Evolutionary conservation across 306 rosid species (phyloP), one percentile per base, ranked within the genome.

Genomic region (Sesbania bispinosa): DNA sequence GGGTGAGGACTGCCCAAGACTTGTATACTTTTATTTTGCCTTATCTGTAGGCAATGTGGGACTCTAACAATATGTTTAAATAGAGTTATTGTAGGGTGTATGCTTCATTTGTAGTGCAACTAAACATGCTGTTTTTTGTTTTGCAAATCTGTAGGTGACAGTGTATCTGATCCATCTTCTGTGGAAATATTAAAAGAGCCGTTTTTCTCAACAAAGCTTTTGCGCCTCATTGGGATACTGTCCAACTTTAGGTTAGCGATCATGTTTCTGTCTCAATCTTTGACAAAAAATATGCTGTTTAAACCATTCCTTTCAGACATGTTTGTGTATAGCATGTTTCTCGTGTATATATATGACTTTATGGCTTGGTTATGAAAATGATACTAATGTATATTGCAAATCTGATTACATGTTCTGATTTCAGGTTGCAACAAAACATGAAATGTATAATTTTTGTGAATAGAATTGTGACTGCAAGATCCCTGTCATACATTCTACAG

Each of bases 361-460:
- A 47, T 36, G 26, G 52, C 43, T 74, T 61, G 46, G 68, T n/a
- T n/a, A n/a, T n/a, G n/a, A n/a, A 74, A 38, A 51, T 42, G 69
- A 46, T 54, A 48, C 42, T 72, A 24, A 51, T 21, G 24, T 60
- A 50, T 72, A 46, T 20, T 30, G 23, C 57, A 78, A 58, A 33
- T 70, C 71, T 74, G 42, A 54, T 50, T 62, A 32, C 66, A 14
- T 47, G 58, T 43, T 53, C 52, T 42, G 20, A 52, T 85, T 83
- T 64, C 95, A 94, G 98, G 90, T 30, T 71, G 69, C 89, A 63
- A 60, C 83, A 80, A 71, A 71, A 81, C 75, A 89, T 79, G 92
- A 94, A 94, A 80, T 90, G 97, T 71, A 90, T 90, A 81, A 63
- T 94, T 51, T 94, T 94, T 84, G 98, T 94, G 10, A 94, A 94